Base-by-base conservation (phyloP, 371 early-diverging fungal species). In the Polyrhizophydium stewartii region DNA sequence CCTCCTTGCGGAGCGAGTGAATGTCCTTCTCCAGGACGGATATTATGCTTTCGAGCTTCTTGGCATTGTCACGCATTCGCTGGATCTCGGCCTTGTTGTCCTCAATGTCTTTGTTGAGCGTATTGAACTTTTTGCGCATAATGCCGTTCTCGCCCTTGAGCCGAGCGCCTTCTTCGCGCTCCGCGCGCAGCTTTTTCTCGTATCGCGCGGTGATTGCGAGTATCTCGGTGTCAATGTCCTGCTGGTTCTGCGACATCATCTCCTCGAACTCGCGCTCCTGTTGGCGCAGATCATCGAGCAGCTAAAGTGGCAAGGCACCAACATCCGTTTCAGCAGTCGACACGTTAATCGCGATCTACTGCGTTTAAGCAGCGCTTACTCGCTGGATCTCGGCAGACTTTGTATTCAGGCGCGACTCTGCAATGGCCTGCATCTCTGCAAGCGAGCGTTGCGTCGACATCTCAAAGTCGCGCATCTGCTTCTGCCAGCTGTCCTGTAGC, bases 101-200 rank as follows among this genome's bases (percentile, higher is more conserved):
- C 56, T 86, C 83, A 55, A 83, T 76, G 47, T 78, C 81, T 38
- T 77, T 75, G 59, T 81, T 80, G 43, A 89, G 60, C 17, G 75
- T 78, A 61, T 78, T 78, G 71, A 87, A 83, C 69, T 81, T 83
- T 58, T 84, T 84, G 41, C 79, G 65, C 83, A 83, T 82, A 65
- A 83, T 78, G 1, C 82, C 83, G 62, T 83, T 83, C 58, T 84
- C 85, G 35, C 81, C 79, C 61, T 83, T 82, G 51, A 84, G 69
- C 28, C 81, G 60, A 13, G 82, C 70, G 0, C 80, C 75, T 43
- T 77, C 75, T 41, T 84, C 82, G 30, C 77, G 68, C 58, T 84
- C 85, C 12, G 60, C 66, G 10, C 69, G 60, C 0, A 84, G 64
- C 59, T 65, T 63, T 30, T 68, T 66, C 53, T 84, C 82, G 70